A percentile compares a stretch with the other conserved stretches of the same genome.
Evolutionary conservation across 176 grass and related monocot genomes (phyloP).

Genomic region (Leersia perrieri): DNA sequence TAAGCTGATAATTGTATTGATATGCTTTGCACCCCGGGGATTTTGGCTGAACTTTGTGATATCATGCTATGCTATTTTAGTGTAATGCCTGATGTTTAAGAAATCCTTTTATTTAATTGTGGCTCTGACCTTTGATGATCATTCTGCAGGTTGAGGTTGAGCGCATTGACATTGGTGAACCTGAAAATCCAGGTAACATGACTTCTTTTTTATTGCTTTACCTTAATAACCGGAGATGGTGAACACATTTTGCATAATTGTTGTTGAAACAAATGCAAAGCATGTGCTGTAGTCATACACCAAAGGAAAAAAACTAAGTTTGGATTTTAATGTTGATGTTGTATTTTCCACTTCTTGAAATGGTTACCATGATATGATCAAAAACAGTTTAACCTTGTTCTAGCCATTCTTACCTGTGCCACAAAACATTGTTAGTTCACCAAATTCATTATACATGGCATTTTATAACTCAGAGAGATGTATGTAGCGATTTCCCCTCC

Average conservation of each 20-base stretch:
- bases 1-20: neutral
- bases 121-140: slow-evolving; percentile 21
- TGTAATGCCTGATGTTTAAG: slow-evolving; percentile 10
- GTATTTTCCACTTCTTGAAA: neutral
- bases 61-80: slow-evolving; percentile 11
- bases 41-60: neutral
- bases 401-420: neutral
- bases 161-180: slow-evolving; percentile 84
- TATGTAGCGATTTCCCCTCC: neutral
- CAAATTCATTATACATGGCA: neutral
- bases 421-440: neutral
- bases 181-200: slow-evolving; percentile 65
- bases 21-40: neutral
- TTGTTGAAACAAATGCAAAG: neutral
- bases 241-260: neutral
- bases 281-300: neutral
- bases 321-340: neutral
- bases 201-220: neutral
- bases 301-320: neutral
- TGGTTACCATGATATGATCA: neutral
- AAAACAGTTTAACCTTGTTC: neutral
- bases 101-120: neutral
- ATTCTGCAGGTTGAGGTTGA: slow-evolving; percentile 80
- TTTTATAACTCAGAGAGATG: slow-evolving; percentile 4
- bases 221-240: neutral